Percentiles rank a stretch among this genome's conserved stretches.
Conservation (phyloP, 148 eudicot species). For the Silene uniflora region DNA sequence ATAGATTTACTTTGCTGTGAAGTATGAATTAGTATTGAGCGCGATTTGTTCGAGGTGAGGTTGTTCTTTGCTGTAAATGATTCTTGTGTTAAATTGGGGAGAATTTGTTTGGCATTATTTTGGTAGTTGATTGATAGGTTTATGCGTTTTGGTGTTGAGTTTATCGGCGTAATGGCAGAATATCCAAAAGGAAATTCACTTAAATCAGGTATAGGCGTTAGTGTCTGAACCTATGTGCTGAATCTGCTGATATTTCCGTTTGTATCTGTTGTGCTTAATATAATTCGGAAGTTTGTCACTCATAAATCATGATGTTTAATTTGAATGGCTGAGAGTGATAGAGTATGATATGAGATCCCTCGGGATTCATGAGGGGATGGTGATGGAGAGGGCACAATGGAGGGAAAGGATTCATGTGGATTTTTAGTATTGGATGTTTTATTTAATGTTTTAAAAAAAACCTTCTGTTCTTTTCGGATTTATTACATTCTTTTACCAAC, state of each 20-base stretch:
- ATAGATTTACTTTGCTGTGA: neutral
- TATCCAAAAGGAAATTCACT: conserved; percentile 49
- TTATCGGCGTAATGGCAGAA: conserved; percentile 42
- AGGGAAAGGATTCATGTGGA: too few species aligned
- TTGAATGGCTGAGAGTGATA: too few species aligned
- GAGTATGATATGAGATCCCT: too few species aligned
- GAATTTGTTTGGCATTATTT: neutral
- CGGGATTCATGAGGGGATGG: too few species aligned
- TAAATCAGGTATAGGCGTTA: conserved; percentile 14
- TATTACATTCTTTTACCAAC: too few species aligned
- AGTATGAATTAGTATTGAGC: neutral
- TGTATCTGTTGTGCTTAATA: neutral
- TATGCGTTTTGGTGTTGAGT: neutral
- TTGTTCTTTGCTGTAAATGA: neutral
- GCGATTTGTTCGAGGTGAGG: neutral
- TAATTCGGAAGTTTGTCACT: neutral
- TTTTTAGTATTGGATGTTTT: too few species aligned
- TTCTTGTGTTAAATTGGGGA: conserved; percentile 1
- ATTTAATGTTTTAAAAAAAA: too few species aligned
- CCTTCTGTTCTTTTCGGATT: too few species aligned
- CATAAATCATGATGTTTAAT: neutral
- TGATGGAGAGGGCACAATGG: too few species aligned
- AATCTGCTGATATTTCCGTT: too few species aligned
- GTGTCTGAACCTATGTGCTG: neutral
- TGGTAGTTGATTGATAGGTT: conserved; percentile 1